Percentiles rank a stretch among this genome's conserved stretches.
Conservation (phyloP, 495 filamentous ascomycete genomes). For the Aspergillus saccharolyticus region DNA sequence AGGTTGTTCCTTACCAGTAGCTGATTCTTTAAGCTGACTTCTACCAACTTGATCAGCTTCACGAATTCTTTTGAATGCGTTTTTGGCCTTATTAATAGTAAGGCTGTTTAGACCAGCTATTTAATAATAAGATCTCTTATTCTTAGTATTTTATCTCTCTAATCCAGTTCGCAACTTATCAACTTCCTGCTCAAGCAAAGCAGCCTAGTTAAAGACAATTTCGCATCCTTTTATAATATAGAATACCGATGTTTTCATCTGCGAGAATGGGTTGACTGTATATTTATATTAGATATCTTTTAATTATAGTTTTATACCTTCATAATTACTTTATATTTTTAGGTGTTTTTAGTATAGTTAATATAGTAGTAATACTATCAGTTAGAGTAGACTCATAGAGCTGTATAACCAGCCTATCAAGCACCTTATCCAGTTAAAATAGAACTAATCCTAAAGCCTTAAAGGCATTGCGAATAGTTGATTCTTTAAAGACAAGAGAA, state of each 20-base stretch:
- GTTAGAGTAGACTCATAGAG: neutral
- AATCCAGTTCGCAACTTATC: neutral
- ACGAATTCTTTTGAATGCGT: neutral
- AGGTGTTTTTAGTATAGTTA: neutral
- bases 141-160: neutral
- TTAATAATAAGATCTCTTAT: too few species aligned
- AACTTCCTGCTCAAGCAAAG: constrained; percentile 1
- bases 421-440: neutral
- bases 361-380: neutral
- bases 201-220: neutral
- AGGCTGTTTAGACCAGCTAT: too few species aligned
- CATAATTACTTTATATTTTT: neutral
- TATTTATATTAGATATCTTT: neutral
- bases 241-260: neutral
- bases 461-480: neutral
- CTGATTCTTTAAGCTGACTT: neutral
- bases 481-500: too few species aligned
- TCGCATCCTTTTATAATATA: neutral
- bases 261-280: neutral
- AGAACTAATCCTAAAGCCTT: neutral
- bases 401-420: neutral
- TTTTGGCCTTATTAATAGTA: too few species aligned
- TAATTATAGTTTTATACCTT: neutral
- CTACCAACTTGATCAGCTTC: neutral
- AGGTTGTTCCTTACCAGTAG: neutral